phyloP scores from a whole-genome alignment of 768 basidiomycete species.

The Lactifluus volemus region DNA sequence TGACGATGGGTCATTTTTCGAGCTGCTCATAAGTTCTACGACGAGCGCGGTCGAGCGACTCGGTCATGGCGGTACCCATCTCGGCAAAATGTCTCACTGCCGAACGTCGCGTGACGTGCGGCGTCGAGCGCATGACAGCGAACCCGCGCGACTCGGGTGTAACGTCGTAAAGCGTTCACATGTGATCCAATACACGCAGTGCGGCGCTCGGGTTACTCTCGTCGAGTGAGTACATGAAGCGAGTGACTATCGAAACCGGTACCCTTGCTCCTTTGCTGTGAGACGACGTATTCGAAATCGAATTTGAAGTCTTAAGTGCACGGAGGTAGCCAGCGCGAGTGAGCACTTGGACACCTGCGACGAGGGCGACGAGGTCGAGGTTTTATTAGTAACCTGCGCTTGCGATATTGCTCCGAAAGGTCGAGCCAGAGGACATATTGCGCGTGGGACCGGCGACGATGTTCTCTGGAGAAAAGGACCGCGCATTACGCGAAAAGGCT shows the following conservation, averaged over 20 bases:
- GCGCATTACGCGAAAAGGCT: constrained; percentile 2
- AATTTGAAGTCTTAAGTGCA: constrained; percentile 30
- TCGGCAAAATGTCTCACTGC: constrained; percentile 38
- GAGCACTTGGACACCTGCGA: constrained; percentile 42
- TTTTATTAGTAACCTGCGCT: constrained; percentile 18
- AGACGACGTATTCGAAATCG: too few species aligned
- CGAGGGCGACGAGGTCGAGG: constrained; percentile 43
- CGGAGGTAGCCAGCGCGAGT: constrained; percentile 35
- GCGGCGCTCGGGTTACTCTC: constrained; percentile 48
- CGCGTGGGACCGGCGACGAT: constrained; percentile 30
- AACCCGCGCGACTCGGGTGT: constrained; percentile 49
- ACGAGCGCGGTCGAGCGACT: constrained; percentile 15
- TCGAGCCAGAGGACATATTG: constrained; percentile 32
- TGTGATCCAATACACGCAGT: constrained; percentile 61
- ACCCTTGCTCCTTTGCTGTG: not conserved
- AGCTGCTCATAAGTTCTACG: constrained; percentile 25
- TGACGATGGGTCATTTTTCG: constrained; percentile 22
- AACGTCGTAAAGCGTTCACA: constrained; percentile 48
- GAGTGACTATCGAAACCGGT: constrained; percentile 19
- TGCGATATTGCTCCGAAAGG: constrained; percentile 14
- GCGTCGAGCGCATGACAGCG: constrained; percentile 47
- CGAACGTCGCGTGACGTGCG: constrained; percentile 42
- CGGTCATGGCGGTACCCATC: too few species aligned
- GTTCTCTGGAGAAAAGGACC: constrained; percentile 20
- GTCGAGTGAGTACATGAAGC: constrained; percentile 41